Base-by-base conservation (phyloP, 352 stramenopile species). In the Pythium folliculosum region DNA sequence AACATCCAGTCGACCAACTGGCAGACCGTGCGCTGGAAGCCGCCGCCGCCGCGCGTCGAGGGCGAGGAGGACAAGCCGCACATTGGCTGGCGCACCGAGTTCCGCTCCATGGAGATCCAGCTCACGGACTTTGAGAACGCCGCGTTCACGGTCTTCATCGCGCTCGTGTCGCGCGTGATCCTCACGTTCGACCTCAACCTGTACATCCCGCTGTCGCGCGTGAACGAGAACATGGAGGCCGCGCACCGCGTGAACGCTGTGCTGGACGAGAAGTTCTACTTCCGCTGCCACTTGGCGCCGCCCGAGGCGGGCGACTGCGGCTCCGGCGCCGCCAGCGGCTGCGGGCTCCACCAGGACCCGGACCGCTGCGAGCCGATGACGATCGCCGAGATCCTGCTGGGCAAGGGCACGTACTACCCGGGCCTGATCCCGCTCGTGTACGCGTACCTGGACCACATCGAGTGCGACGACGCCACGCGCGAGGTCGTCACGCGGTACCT, bases 1-100 rank as follows among this genome's bases (percentile, higher is more conserved):
- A 99, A 98, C 76, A 99, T 99, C 67, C 98, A 99, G 86, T 99
- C 92, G 72, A 99, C 97, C 23, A 99, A 99, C 76, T 99, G 98
- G 98, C 97, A 99, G 87, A 99, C 95, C n/a, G 97, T 99, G 63
- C 94, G 98, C 50, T 99, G 98, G 98, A 99, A 99, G 86, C 98
- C 98, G 45, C 98, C 98, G 49, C 97, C 97, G 56, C 92, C 94
- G 38, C 76, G 74, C 49, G 60, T 44, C 30, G 69, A 79, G 16
- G 73, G 71, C 38, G 73, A 53, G 13, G 52, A 56, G 1, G 49
- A 63, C 21, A 65, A 71, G 43, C 76, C 80, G 48, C 80, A 95
- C 73, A 91, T 96, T 60, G 88, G 88, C 53, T 96, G 88, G 88
- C 88, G 88, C 22, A 94, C 86, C 8, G 88, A 95, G 75, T 99